Percentiles rank a stretch among this genome's conserved stretches.
Evolutionary conservation across 202 grass and related monocot species (phyloP).

Genomic region (Panicum hallii): DNA sequence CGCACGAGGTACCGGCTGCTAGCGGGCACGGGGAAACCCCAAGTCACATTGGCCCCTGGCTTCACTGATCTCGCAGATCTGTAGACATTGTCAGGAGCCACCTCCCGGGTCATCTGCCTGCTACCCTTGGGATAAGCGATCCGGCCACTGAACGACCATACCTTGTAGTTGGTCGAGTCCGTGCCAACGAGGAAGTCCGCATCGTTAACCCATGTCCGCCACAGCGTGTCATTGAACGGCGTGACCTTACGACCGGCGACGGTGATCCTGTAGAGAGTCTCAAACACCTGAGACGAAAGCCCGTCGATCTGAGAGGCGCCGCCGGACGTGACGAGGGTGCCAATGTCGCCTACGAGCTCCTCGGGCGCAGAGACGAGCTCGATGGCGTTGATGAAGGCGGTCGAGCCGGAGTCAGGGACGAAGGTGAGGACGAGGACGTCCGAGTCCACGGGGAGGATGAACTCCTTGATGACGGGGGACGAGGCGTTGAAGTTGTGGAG

Average conservation of each 20-base stretch:
- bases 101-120: conserved; percentile 65
- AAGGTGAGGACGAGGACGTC: conserved; percentile 74
- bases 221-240: conserved; percentile 89
- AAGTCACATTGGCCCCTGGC: conserved; percentile 69
- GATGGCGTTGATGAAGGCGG: conserved; percentile 91
- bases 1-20: conserved; percentile 74
- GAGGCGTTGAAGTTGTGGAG: conserved; percentile 79
- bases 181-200: conserved; percentile 41
- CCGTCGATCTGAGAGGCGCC: conserved; percentile 49
- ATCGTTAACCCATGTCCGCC: conserved; percentile 94
- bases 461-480: conserved; percentile 74
- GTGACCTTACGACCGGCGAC: conserved; percentile 88
- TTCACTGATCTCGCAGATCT: conserved; percentile 66
- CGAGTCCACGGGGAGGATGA: conserved; percentile 65
- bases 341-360: conserved; percentile 76
- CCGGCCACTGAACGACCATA: conserved; percentile 63
- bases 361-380: conserved; percentile 82
- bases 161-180: conserved; percentile 43
- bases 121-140: conserved; percentile 75
- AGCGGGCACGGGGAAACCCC: conserved; percentile 68
- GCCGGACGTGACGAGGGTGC: conserved; percentile 52
- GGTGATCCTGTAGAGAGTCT: conserved; percentile 83
- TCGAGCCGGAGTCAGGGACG: conserved; percentile 60
- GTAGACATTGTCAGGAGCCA: conserved; percentile 87
- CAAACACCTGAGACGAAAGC: conserved; percentile 69